A percentile compares a stretch with the other conserved stretches of the same genome.
Conservation (phyloP, 352 stramenopile genomes). For the Globisporangium okanoganense region DNA sequence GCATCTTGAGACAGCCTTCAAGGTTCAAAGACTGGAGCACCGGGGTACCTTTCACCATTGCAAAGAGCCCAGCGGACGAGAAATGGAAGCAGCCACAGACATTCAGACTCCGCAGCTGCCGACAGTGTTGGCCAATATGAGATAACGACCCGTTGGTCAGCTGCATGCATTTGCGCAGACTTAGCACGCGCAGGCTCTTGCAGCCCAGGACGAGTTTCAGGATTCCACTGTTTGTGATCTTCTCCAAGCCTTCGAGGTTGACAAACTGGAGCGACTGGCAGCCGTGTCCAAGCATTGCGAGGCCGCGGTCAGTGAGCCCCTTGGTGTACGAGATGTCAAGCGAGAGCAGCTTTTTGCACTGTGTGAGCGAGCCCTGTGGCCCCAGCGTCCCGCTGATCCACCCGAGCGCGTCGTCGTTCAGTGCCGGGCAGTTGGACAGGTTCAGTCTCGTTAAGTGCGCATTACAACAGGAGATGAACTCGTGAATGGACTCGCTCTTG, state of each 20-base stretch:
- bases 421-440: slow-evolving; percentile 44
- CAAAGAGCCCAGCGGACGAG: slow-evolving; percentile 45
- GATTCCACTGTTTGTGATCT: slow-evolving; percentile 47
- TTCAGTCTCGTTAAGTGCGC: slow-evolving; percentile 48
- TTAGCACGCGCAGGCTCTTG: slow-evolving; percentile 50
- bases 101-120: slow-evolving; percentile 58
- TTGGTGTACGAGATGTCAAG: slow-evolving; percentile 65
- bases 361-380: slow-evolving; percentile 57
- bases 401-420: slow-evolving; percentile 71
- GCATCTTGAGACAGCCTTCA: slow-evolving; percentile 62
- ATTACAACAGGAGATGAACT: slow-evolving; percentile 74
- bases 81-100: slow-evolving; percentile 56
- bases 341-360: slow-evolving; percentile 55
- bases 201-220: slow-evolving; percentile 45
- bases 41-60: slow-evolving; percentile 45
- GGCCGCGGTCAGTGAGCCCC: slow-evolving; percentile 52
- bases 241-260: slow-evolving; percentile 65
- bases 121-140: slow-evolving; percentile 43
- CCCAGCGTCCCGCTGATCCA: slow-evolving; percentile 68
- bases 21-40: slow-evolving; percentile 63
- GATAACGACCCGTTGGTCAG: slow-evolving; percentile 44
- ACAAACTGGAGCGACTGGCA: slow-evolving; percentile 66
- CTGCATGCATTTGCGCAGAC: slow-evolving; percentile 57
- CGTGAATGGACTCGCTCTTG: slow-evolving; percentile 48
- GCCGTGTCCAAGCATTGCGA: slow-evolving; percentile 40